Conservation (phyloP, 306 rosid species). For the Lathyrus aphaca region DNA sequence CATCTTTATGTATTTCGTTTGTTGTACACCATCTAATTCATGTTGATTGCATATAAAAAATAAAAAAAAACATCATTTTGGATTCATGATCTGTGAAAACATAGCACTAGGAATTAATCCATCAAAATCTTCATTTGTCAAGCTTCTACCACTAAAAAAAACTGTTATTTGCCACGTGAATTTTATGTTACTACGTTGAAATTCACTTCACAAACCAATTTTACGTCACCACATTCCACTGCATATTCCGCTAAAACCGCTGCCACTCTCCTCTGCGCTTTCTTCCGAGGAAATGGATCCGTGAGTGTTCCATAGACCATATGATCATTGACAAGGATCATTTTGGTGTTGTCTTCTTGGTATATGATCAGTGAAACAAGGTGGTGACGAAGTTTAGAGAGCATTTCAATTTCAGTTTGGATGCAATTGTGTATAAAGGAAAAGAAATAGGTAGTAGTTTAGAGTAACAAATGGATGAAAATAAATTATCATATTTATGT, state of each 20-base stretch:
- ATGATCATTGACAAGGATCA: conserved; percentile 96
- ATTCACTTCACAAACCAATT: too few relatives aligned
- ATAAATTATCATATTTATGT: too few relatives aligned
- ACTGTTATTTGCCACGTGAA: too few relatives aligned
- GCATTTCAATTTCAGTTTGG: conserved; percentile 99
- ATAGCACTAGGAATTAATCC: conserved; percentile 97
- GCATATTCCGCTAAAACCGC: conserved; percentile 47
- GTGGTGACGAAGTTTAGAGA: conserved; percentile 96
- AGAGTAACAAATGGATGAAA: too few relatives aligned
- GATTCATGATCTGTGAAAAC: conserved; percentile 98
- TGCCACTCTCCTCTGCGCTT: conserved; percentile 90
- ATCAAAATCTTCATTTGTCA: conserved; percentile 93
- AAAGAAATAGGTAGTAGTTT: too few relatives aligned
- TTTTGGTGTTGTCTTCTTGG: conserved; percentile 91
- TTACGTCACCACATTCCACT: conserved; percentile 56
- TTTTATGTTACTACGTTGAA: too few relatives aligned
- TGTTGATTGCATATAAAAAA: too few relatives aligned
- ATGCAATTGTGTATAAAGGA: too few relatives aligned
- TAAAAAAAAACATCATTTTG: conserved; percentile 90
- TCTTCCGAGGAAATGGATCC: conserved; percentile 96
- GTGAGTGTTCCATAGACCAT: conserved; percentile 95
- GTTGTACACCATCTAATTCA: too few relatives aligned
- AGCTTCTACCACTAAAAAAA: conserved; percentile 97
- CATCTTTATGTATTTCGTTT: too few relatives aligned
- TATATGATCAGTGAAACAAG: conserved; percentile 94